These are phyloP conservation scores for Heimioporus sp. DNA, from an alignment of 768 basidiomycete genomes.

Conservation along the genomic window DNA sequence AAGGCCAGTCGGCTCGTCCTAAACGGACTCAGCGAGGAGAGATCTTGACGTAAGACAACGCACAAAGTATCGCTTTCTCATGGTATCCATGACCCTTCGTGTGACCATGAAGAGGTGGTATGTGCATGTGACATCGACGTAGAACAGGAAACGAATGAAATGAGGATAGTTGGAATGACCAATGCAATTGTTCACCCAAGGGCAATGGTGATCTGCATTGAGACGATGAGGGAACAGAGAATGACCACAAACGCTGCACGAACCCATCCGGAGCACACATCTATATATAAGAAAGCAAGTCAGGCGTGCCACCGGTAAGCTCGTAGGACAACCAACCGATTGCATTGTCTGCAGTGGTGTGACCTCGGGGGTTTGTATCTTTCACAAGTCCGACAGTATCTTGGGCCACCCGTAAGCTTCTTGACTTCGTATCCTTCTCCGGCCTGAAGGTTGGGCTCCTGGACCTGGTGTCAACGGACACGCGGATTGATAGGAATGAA, in stretches of 20 bases:
- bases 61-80: conserved; percentile 53
- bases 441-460: conserved; percentile 68
- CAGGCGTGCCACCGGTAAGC: background rate
- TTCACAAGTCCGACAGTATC: conserved; percentile 86
- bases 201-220: conserved; percentile 78
- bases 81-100: conserved; percentile 51
- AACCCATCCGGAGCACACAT: conserved; percentile 90
- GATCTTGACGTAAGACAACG: conserved; percentile 14
- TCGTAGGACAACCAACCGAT: conserved; percentile 48
- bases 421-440: conserved; percentile 87
- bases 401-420: conserved; percentile 75
- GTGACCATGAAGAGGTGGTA: conserved; percentile 89
- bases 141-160: conserved; percentile 90
- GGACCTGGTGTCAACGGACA: conserved; percentile 2
- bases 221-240: conserved; percentile 4
- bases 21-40: background rate
- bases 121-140: conserved; percentile 83
- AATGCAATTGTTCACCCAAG: conserved; percentile 94
- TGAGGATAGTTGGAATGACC: conserved; percentile 89
- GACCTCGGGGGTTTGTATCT: conserved; percentile 84
- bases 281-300: conserved; percentile 39
- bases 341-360: conserved; percentile 91
- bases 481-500: background rate
- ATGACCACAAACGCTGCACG: conserved; percentile 15
- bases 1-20: conserved; percentile 66